Evolutionary conservation across 495 filamentous ascomycete genomes (phyloP).

Genomic region (Penicillium pancosmium): DNA sequence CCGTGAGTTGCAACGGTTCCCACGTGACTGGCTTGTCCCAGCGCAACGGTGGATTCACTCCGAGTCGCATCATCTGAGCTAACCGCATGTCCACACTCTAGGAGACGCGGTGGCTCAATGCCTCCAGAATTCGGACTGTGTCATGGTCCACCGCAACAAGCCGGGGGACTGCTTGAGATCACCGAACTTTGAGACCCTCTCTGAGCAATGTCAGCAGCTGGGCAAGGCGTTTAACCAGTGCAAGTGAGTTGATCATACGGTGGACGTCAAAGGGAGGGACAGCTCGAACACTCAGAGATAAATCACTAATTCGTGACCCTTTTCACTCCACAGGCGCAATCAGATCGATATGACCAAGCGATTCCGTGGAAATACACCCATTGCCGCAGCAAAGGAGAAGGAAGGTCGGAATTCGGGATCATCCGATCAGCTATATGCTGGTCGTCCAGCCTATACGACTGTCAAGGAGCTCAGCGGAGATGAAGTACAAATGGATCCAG

Average conservation of each 20-base stretch:
- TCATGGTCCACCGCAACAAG: conserved; percentile 85
- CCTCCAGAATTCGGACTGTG: conserved; percentile 92
- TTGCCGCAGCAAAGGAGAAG: conserved; percentile 64
- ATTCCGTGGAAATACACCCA: conserved; percentile 92
- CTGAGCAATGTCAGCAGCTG: conserved; percentile 87
- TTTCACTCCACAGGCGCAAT: conserved; percentile 58
- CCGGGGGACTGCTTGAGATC: conserved; percentile 85
- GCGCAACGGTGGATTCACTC: not conserved
- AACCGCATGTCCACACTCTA: conserved; percentile 1
- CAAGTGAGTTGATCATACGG: conserved; percentile 56
- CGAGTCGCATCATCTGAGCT: conserved; percentile 6
- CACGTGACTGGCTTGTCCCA: conserved; percentile 4
- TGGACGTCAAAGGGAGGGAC: not conserved
- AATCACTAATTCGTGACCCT: conserved; percentile 15
- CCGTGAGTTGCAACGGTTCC: conserved; percentile 57
- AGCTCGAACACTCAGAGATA: not conserved
- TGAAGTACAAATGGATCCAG: conserved; percentile 54
- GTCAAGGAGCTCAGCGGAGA: conserved; percentile 50
- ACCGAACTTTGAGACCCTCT: conserved; percentile 76
- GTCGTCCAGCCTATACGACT: conserved; percentile 67
- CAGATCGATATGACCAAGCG: conserved; percentile 99
- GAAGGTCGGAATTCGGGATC: conserved; percentile 54
- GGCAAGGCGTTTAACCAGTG: conserved; percentile 91
- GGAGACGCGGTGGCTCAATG: conserved; percentile 90
- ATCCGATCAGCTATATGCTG: conserved; percentile 73